Base-by-base conservation (phyloP, 768 basidiomycete genomes). In the Trametes meyenii region DNA sequence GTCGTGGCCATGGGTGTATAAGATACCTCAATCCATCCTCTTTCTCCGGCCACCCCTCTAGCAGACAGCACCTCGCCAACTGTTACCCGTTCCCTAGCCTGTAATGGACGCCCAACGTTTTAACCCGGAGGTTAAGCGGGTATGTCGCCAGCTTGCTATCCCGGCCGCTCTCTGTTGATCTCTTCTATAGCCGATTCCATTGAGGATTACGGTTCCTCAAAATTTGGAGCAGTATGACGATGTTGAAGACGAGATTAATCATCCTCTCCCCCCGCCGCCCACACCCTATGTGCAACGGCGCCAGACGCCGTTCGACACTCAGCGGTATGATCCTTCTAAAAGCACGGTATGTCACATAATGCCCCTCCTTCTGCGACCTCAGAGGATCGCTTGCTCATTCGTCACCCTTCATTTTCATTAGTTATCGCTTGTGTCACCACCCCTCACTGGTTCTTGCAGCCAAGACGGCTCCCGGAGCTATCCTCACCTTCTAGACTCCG, bases 281-380 rank as follows among this genome's bases (percentile, higher is more conserved):
- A 58, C 56, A 2, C 56, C 62, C 14, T 50, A 42, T 29, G 7
- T 35, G 26, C 17, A 38, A 14, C 52, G 56, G 52, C 38, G 48
- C 21, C 46, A 17, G n/a, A 44, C 43, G 23, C 50, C 56, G 5
- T 24, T 55, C 12, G 62, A 62, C 14, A 45, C 54, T 14, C 58
- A 64, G 38, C 58, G 58, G 21, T 59, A 40, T 21, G 62, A 64
- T 21, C 62, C 62, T 1, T 50, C 43, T 49, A 46, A 23, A 35
- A 39, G 29, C 3, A 60, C 55, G 62, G 62, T 63, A 23, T 2
- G 59, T 62, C 12, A 6, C 6, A 3, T 12, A 1, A 35, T 2
- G 39, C 21, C 19, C 14, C 13, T 29, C n/a, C 14, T 6, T 13
- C 17, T 16, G 17, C 10, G 16, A 2, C 12, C 43, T 7, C 16